A percentile compares a stretch with the other conserved stretches of the same genome.
Evolutionary conservation across 768 basidiomycete genomes (phyloP).

Genomic region (Trametes cinnabarina): DNA sequence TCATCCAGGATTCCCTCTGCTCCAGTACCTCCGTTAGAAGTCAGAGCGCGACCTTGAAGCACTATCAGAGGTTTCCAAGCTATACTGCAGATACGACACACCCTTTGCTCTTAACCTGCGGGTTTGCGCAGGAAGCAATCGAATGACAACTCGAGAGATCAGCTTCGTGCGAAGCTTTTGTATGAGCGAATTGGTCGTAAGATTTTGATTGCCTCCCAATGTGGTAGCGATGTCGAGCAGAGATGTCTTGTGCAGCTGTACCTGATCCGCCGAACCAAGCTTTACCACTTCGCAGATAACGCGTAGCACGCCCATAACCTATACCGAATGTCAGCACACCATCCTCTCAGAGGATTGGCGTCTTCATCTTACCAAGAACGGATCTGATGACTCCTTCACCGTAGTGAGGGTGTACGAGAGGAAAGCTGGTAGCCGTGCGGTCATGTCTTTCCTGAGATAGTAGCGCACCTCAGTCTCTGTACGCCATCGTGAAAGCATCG

Average conservation of each 20-base stretch:
- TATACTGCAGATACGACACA: slow-evolving; percentile 20
- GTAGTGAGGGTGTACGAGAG: slow-evolving; percentile 44
- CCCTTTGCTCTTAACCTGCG: slow-evolving; percentile 42
- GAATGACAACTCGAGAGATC: slow-evolving; percentile 59
- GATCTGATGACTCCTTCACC: slow-evolving; percentile 40
- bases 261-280: slow-evolving; percentile 53
- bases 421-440: slow-evolving; percentile 49
- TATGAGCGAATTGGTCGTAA: slow-evolving; percentile 60
- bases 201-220: slow-evolving; percentile 40
- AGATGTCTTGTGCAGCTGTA: slow-evolving; percentile 41
- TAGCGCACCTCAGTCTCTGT: slow-evolving; percentile 16
- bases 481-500: slow-evolving; percentile 26
- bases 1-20: slow-evolving; percentile 11
- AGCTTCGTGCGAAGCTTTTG: slow-evolving; percentile 71
- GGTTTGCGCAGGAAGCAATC: slow-evolving; percentile 52
- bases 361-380: slow-evolving; percentile 52
- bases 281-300: slow-evolving; percentile 71
- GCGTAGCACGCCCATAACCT: slow-evolving; percentile 70
- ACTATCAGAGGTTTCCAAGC: not conserved
- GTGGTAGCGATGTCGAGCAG: slow-evolving; percentile 46
- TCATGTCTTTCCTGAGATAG: slow-evolving; percentile 55
- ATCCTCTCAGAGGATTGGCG: too few species aligned
- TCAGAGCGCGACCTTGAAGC: slow-evolving; percentile 23
- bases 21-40: not conserved
- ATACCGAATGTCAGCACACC: too few species aligned